Base-by-base conservation (phyloP, 2,329 filamentous ascomycete species). In the Clarireedia hainanense region DNA sequence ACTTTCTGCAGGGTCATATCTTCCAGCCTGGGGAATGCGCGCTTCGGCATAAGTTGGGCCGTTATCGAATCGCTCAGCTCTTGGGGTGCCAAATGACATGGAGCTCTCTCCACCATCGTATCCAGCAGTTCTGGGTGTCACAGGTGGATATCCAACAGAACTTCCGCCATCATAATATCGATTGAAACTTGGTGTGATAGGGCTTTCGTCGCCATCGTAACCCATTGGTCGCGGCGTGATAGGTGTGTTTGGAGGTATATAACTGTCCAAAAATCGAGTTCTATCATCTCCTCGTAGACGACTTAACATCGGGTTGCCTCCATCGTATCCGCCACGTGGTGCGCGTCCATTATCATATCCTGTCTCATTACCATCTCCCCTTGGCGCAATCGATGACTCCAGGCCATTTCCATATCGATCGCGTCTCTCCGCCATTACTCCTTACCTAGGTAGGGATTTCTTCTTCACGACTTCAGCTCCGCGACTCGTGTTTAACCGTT, bases 401-500 rank as follows among this genome's bases (percentile, higher is more conserved):
- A 43, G 43, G 15, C 43, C 36, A 14, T 6, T 40, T 1, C 52
- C 45, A 49, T 54, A 54, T 17, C 52, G 52, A 54, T 54, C 52
- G 30, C 52, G 52, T 24, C 47, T 54, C 36, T 54, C 52, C 1
- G 45, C 43, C 52, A 54, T 54, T 54, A 49, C 47, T 49, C 52
- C 52, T 43, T 42, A 54, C 52, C 52, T 42, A 17, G 34, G 52
- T 42, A 54, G 52, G 52, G 52, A 42, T 20, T 49, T 49, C 52
- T 53, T 39, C 51, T 48, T 54, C 51, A 48, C 51, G 26, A 27
- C 52, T 54, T 54, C 52, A 49, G 45, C 52, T 54, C 52, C 52
- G 34, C 24, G 20, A 10, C 37, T 49, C 9, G 52, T 49, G 23
- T 40, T 49, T 40, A 48, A 23, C 40, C 52, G 52, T 54, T 42